Conservation (phyloP, 208 protist species). For the Acanthamoeba healyi region DNA sequence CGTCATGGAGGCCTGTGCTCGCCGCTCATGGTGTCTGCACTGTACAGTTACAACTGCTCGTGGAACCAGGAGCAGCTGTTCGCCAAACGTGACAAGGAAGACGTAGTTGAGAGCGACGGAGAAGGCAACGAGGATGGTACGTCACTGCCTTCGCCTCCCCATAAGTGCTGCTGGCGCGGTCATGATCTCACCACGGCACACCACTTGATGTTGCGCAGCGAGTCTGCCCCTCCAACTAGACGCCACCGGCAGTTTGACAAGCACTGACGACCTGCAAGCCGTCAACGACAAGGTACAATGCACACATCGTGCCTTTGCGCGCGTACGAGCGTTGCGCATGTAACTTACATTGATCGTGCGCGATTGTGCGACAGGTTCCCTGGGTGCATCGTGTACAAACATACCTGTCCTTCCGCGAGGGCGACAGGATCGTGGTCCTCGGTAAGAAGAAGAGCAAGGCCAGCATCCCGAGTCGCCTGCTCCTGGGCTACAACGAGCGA, state of each 20-base stretch:
- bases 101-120: neutral
- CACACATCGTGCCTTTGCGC: no score
- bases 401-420: slow-evolving; percentile 3
- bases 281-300: no score
- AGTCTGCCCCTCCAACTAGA: no score
- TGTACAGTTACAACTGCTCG: slow-evolving; percentile 35
- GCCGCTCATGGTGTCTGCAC: neutral
- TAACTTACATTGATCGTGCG: no score
- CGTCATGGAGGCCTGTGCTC: neutral
- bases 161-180: no score
- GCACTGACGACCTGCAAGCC: no score
- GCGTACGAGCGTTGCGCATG: no score
- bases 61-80: slow-evolving; percentile 42
- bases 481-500: neutral
- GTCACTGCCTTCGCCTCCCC: no score
- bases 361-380: neutral
- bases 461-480: neutral
- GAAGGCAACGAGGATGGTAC: neutral
- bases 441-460: neutral
- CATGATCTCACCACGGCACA: no score
- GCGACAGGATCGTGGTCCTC: neutral
- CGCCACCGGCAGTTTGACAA: no score
- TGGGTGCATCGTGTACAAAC: slow-evolving; percentile 21
- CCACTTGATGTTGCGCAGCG: no score
- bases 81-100: neutral